Conservation (phyloP, 2,329 filamentous ascomycete species). For the Pseudomassariella vexata region DNA sequence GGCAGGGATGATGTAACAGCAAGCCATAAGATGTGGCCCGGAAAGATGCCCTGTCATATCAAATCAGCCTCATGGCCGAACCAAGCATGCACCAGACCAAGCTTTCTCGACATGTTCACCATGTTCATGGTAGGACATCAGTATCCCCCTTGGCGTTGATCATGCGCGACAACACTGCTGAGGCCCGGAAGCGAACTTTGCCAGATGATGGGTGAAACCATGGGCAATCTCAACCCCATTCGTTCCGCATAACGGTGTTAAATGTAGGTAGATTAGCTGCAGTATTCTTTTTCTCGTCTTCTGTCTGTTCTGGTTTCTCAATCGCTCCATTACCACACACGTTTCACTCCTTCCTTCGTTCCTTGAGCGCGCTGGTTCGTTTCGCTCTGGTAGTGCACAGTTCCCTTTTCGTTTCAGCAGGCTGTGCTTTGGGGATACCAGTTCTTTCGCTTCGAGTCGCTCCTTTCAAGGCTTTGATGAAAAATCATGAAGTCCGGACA, state of each 20-base stretch:
- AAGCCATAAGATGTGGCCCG: conserved; percentile 1
- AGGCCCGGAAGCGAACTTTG: not conserved
- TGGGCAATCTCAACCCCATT: not conserved
- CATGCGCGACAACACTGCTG: not conserved
- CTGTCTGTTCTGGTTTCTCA: not conserved
- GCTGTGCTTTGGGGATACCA: not conserved
- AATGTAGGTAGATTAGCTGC: not conserved
- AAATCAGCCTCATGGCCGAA: not conserved
- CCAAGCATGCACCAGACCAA: not conserved
- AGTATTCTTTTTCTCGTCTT: not conserved
- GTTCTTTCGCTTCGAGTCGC: not conserved
- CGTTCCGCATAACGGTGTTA: not conserved
- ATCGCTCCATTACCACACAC: not conserved
- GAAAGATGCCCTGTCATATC: not conserved
- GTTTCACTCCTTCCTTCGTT: not conserved
- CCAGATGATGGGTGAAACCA: conserved; percentile 2
- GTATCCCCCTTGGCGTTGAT: not conserved
- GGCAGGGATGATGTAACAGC: conserved; percentile 4
- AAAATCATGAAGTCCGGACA: conserved; percentile 3
- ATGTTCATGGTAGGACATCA: too few species aligned
- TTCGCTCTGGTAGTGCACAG: not conserved
- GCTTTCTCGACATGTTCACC: conserved; percentile 2
- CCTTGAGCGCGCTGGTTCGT: not conserved
- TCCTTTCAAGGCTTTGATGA: not conserved
- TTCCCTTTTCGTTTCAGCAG: not conserved